Evolutionary conservation across 805 yeast genomes (phyloP).

Genomic region (Hanseniaspora vineae): DNA sequence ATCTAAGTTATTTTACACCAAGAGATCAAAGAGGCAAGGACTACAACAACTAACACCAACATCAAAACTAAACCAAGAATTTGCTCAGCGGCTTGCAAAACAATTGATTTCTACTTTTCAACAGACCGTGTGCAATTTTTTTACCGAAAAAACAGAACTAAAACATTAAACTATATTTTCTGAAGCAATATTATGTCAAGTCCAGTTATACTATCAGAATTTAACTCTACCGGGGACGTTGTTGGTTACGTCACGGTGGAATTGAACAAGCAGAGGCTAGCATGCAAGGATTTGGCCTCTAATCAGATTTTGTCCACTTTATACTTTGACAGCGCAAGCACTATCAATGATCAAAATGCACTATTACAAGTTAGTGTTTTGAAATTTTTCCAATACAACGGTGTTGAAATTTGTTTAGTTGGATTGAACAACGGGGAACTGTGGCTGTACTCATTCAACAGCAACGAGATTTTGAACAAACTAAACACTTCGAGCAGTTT

Average conservation of each 20-base stretch:
- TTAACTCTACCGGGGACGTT: conserved; percentile 49
- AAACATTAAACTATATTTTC: background rate
- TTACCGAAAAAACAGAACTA: too few relatives aligned
- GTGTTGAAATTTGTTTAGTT: conserved; percentile 39
- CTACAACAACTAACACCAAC: background rate
- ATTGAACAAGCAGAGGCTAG: conserved; percentile 56
- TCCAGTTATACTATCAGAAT: conserved; percentile 30
- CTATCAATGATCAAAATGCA: conserved; percentile 6
- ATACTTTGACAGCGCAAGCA: conserved; percentile 10
- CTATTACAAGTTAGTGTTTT: conserved; percentile 15
- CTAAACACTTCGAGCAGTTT: conserved; percentile 34
- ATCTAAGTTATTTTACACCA: too few relatives aligned
- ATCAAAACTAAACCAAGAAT: background rate
- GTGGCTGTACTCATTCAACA: conserved; percentile 54
- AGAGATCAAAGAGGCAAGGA: too few relatives aligned
- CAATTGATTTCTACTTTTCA: too few relatives aligned
- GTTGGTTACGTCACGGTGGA: conserved; percentile 56
- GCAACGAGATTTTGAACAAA: conserved; percentile 42
- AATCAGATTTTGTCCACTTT: conserved; percentile 11
- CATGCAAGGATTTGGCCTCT: conserved; percentile 47
- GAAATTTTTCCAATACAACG: conserved; percentile 18
- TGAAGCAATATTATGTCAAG: background rate
- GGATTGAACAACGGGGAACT: conserved; percentile 56
- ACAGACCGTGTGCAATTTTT: too few relatives aligned
- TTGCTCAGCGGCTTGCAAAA: too few relatives aligned